phyloP scores from a whole-genome alignment of 768 basidiomycete genomes.

The Termitomyces sp. region DNA sequence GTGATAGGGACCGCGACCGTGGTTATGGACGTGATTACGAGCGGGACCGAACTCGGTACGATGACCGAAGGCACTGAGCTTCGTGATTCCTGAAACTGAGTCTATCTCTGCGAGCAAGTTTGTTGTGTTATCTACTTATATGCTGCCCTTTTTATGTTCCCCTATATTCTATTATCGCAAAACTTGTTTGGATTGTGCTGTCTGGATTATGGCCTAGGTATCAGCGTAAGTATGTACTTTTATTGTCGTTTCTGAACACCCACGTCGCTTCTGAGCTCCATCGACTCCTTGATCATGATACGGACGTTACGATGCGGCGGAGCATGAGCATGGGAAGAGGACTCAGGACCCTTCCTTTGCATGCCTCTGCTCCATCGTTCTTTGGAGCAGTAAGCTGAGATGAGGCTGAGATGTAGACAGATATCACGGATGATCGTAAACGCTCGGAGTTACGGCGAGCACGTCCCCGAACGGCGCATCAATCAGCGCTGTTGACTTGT shows the following conservation, averaged over 20 bases:
- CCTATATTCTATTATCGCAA: not conserved
- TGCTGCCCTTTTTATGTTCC: not conserved
- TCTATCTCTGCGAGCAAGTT: not conserved
- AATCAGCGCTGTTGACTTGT: too few species aligned
- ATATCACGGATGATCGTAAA: too few species aligned
- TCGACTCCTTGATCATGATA: too few species aligned
- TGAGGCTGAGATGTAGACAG: too few species aligned
- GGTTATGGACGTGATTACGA: conserved; percentile 21
- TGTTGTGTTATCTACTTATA: not conserved
- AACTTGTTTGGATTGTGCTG: not conserved
- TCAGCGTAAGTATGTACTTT: not conserved
- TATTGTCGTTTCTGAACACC: too few species aligned
- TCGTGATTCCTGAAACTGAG: not conserved
- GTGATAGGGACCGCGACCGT: conserved; percentile 37
- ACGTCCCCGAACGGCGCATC: too few species aligned
- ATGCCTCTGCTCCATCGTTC: not conserved
- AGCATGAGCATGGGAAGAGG: not conserved
- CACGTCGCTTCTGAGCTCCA: too few species aligned
- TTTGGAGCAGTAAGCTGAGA: not conserved
- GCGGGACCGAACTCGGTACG: conserved; percentile 20
- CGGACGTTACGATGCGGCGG: not conserved
- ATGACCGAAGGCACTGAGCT: conserved; percentile 24
- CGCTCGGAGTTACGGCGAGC: too few species aligned
- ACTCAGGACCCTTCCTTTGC: not conserved
- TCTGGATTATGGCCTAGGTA: not conserved